Base-by-base conservation (phyloP, 1,284 basidiomycete species). In the Ceratobasidium sp. region DNA sequence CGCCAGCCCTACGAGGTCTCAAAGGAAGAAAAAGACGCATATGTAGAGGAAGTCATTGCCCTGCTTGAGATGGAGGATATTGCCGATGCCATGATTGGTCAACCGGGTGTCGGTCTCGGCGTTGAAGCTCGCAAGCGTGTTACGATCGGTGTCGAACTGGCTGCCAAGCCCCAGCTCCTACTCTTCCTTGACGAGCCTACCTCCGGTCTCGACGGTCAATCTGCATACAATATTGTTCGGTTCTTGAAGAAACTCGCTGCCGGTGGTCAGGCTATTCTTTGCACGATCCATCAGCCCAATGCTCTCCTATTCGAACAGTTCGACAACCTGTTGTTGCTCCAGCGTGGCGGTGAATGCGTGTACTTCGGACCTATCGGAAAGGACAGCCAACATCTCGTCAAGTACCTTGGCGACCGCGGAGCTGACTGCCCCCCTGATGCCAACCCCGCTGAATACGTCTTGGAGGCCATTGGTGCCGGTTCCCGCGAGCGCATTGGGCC, bases 381-480 rank as follows among this genome's bases (percentile, higher is more conserved):
- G 33, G 82, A 84, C 74, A 80, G 80, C 2, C 73, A 77, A 30
- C 78, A 80, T 11, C 75, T 85, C 9, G 79, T 82, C 62, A 78
- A 79, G n/a, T 85, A 85, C 77, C 82, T 85, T 72, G 81, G 79
- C 58, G 75, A 76, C 5, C 80, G 82, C 67, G 82, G 82, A 41
- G 82, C 81, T 13, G 73, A 76, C 42, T 82, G 82, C 29, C 80
- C 81, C 9, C 72, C 74, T 13, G 78, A 80, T 56, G 81, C 79
- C 74, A 85, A 85, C 77, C 82, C 82, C 9, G 78, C 80, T 72
- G 79, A 80, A 71, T 78, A 77, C 72, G 79, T 79, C 77, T 75
- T 79, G 52, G 79, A 81, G 71, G 88, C 87, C 19, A 90, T 90
- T 67, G 89, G 90, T 70, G 88, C 89, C 59, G 90, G 89, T 57